Percentiles rank a stretch among this genome's conserved stretches.
Evolutionary conservation across 2,329 filamentous ascomycete species (phyloP).

Genomic region (Didymella pomorum): DNA sequence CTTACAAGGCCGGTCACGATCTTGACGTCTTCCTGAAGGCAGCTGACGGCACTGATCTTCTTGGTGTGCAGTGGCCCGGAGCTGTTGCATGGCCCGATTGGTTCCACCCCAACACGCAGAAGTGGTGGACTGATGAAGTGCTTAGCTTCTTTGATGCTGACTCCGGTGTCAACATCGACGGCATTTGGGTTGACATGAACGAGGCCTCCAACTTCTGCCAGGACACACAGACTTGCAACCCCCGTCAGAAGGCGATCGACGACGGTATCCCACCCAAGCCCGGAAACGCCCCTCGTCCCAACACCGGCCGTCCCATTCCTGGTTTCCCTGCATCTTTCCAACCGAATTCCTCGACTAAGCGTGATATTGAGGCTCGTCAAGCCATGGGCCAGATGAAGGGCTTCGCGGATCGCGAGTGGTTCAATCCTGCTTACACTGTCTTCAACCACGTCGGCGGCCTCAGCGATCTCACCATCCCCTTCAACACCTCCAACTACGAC

Average conservation of each 20-base stretch:
- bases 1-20: slow-evolving; percentile 69
- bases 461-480: slow-evolving; percentile 64
- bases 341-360: slow-evolving; percentile 51
- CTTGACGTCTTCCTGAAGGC: slow-evolving; percentile 63
- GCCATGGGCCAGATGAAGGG: slow-evolving; percentile 60
- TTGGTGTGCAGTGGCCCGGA: slow-evolving; percentile 80
- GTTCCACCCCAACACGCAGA: slow-evolving; percentile 70
- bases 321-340: slow-evolving; percentile 75
- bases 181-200: slow-evolving; percentile 66
- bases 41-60: slow-evolving; percentile 63
- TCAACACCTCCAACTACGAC: slow-evolving; percentile 72
- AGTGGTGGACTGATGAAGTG: slow-evolving; percentile 77
- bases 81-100: slow-evolving; percentile 78
- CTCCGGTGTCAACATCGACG: slow-evolving; percentile 76
- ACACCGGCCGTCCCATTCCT: slow-evolving; percentile 69
- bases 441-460: slow-evolving; percentile 64
- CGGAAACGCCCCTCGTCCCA: slow-evolving; percentile 60
- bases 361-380: slow-evolving; percentile 27
- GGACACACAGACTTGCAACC: slow-evolving; percentile 56
- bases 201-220: slow-evolving; percentile 52
- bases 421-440: slow-evolving; percentile 71
- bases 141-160: slow-evolving; percentile 68
- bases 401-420: slow-evolving; percentile 68
- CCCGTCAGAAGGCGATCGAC: slow-evolving; percentile 46
- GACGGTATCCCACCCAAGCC: slow-evolving; percentile 66